phyloP scores from a whole-genome alignment of 345 rosid genomes.

The sweet orange (Citrus sinensis) region DNA sequence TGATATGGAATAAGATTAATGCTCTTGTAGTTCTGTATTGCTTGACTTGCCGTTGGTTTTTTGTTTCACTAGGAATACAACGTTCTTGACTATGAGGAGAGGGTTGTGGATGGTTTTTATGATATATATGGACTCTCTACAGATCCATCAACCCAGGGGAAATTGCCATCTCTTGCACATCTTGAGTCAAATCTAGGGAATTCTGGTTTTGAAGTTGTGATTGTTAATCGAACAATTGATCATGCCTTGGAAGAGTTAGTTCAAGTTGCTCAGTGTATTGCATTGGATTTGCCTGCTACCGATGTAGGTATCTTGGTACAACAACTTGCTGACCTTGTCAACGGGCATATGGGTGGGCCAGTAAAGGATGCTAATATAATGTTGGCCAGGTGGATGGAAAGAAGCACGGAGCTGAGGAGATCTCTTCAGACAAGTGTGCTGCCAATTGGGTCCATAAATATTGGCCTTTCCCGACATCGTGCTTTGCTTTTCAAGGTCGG shows the following conservation, averaged over 20 bases:
- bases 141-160: conserved; percentile 53
- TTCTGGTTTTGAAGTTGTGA: conserved; percentile 78
- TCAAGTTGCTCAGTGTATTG: conserved; percentile 79
- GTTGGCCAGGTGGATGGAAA: conserved; percentile 85
- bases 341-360: conserved; percentile 97
- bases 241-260: conserved; percentile 71
- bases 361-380: conserved; percentile 86
- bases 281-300: conserved; percentile 64
- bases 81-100: conserved; percentile 93
- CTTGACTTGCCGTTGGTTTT: conserved; percentile 11
- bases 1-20: not conserved
- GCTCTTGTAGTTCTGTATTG: conserved; percentile 11
- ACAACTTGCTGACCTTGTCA: conserved; percentile 87
- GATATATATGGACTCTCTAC: conserved; percentile 71
- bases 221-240: conserved; percentile 73
- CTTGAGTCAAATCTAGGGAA: conserved; percentile 70
- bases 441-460: conserved; percentile 85
- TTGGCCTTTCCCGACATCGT: conserved; percentile 93
- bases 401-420: conserved; percentile 72
- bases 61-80: conserved; percentile 66
- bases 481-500: conserved; percentile 97
- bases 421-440: conserved; percentile 71
- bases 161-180: conserved; percentile 84
- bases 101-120: conserved; percentile 91
- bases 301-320: conserved; percentile 67